phyloP scores from a whole-genome alignment of 441 rosid genomes.

The Adansonia rubrostipa region DNA sequence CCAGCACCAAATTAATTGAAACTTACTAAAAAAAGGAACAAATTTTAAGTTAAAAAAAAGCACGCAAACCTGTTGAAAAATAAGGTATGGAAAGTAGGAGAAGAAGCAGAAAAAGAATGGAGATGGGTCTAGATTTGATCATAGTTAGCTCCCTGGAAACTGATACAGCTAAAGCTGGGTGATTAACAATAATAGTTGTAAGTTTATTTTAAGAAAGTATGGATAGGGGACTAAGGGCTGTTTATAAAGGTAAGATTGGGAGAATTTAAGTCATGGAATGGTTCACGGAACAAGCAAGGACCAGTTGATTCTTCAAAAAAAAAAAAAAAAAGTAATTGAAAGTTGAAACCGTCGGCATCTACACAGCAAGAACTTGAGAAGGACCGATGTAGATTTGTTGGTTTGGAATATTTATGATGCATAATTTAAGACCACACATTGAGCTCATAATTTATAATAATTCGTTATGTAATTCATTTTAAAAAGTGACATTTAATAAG shows the following conservation, averaged over 20 bases:
- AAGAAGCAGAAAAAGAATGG: slow-evolving; percentile 23
- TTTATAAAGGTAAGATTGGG: no score
- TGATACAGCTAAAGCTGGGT: no score
- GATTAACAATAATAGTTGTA: no score
- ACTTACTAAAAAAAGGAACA: no score
- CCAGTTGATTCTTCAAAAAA: no score
- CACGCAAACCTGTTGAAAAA: slow-evolving; percentile 22
- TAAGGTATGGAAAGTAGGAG: slow-evolving; percentile 21
- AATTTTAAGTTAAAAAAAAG: no score
- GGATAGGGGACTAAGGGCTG: no score
- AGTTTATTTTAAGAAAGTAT: no score
- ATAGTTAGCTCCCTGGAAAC: slow-evolving; percentile 23
- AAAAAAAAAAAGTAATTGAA: not conserved
- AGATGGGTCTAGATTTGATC: slow-evolving; percentile 24
- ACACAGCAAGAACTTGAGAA: slow-evolving; percentile 21
- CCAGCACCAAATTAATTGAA: not conserved
- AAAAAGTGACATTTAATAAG: no score
- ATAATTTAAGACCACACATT: not conserved
- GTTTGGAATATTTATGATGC: slow-evolving; percentile 20
- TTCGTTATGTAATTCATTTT: not conserved
- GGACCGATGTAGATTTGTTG: slow-evolving; percentile 10
- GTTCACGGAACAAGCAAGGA: no score
- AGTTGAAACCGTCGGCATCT: slow-evolving; percentile 23
- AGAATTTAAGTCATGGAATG: no score
- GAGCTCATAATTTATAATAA: no score